These are phyloP conservation scores for Areca catechu DNA, from an alignment of 176 grass and related monocot genomes.

Conservation along the genomic window DNA sequence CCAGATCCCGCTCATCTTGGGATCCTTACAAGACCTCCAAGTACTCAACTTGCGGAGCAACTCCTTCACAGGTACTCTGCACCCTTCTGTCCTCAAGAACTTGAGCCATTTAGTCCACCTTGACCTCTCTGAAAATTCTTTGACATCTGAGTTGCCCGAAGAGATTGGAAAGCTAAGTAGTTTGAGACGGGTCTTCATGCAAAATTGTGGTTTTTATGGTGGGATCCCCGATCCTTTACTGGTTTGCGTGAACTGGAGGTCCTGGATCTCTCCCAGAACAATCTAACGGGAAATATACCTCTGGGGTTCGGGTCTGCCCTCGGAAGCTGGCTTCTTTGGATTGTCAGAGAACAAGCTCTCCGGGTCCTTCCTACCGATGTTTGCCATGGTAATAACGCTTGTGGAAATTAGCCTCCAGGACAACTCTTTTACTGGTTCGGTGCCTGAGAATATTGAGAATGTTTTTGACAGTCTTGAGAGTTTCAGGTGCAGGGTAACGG, in stretches of 20 bases:
- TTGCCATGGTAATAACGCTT: constrained; percentile 20
- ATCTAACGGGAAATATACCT: constrained; percentile 41
- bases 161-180: constrained; percentile 34
- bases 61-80: constrained; percentile 53
- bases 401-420: constrained; percentile 16
- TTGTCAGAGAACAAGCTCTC: constrained; percentile 45
- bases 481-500: constrained; percentile 60
- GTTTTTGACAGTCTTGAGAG: constrained; percentile 44
- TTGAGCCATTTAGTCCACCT: constrained; percentile 45
- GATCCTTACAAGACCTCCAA: constrained; percentile 29
- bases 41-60: constrained; percentile 57
- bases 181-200: constrained; percentile 49
- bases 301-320: constrained; percentile 32
- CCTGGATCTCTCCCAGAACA: constrained; percentile 64
- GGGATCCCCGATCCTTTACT: constrained; percentile 34
- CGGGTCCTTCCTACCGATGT: constrained; percentile 38
- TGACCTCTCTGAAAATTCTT: constrained; percentile 59
- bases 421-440: constrained; percentile 19
- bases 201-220: constrained; percentile 49
- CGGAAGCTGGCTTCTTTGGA: constrained; percentile 41
- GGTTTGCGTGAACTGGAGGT: constrained; percentile 41
- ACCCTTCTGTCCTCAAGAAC: constrained; percentile 44
- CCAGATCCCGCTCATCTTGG: constrained; percentile 29
- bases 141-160: constrained; percentile 43
- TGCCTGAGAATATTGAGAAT: constrained; percentile 20